Percentiles rank a stretch among this genome's conserved stretches.
phyloP scores from a whole-genome alignment of 305 asterid genomes.

The Rubia peregrina region DNA sequence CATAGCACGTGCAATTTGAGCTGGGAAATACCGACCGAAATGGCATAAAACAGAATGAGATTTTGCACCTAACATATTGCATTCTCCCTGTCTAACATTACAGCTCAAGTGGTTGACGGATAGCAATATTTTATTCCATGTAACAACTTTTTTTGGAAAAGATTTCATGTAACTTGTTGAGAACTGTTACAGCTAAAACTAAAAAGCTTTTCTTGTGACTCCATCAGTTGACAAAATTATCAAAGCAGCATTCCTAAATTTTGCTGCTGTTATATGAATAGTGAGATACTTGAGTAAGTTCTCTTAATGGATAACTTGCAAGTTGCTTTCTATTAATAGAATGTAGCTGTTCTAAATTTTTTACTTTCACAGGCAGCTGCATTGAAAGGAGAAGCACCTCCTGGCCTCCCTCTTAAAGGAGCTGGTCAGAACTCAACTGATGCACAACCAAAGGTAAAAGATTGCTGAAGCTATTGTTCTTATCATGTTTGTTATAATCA shows the following conservation, averaged over 20 bases:
- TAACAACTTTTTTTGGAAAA: not conserved
- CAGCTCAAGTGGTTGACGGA: not conserved
- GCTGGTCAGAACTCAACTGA: constrained; percentile 99
- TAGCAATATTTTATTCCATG: not conserved
- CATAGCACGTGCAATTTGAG: not conserved
- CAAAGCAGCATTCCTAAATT: not conserved
- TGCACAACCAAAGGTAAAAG: constrained; percentile 70
- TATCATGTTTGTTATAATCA: constrained; percentile 12
- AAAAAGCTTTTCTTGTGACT: not conserved
- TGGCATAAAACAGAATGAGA: not conserved
- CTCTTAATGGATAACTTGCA: not conserved
- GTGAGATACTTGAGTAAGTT: not conserved
- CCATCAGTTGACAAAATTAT: not conserved
- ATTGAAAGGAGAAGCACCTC: constrained; percentile 99
- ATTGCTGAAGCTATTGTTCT: constrained; percentile 17
- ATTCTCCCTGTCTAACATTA: not conserved
- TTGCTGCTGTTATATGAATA: not conserved
- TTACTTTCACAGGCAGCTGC: constrained; percentile 82
- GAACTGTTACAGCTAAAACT: not conserved
- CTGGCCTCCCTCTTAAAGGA: constrained; percentile 97
- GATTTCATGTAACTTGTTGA: not conserved
- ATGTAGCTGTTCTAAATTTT: not conserved
- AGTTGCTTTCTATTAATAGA: not conserved
- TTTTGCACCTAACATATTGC: not conserved
- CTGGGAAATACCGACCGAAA: not conserved